Evolutionary conservation across 2,329 filamentous ascomycete genomes (phyloP).

Genomic region (Fusarium nisikadoi): DNA sequence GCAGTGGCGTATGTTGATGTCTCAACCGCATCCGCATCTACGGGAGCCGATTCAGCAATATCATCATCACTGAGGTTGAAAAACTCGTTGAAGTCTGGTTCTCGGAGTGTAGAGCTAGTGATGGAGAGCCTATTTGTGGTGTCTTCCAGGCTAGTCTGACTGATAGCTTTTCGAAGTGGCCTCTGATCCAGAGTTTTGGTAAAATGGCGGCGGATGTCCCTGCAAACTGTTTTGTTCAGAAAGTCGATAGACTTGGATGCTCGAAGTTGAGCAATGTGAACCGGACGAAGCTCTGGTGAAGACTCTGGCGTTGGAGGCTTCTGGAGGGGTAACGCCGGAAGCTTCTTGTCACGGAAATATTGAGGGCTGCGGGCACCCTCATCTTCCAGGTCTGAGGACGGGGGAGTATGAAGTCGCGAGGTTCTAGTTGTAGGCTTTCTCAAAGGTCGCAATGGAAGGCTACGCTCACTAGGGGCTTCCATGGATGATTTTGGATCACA

Average conservation of each 20-base stretch:
- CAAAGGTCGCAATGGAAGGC: constrained; percentile 41
- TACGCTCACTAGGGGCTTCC: constrained; percentile 41
- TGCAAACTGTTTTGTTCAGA: constrained; percentile 43
- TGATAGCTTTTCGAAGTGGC: constrained; percentile 43
- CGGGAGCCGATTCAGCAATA: constrained; percentile 59
- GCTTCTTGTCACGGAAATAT: constrained; percentile 43
- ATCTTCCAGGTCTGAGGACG: constrained; percentile 50
- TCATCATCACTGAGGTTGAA: constrained; percentile 66
- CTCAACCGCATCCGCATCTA: constrained; percentile 27
- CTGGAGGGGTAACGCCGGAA: constrained; percentile 41
- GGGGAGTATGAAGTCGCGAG: constrained; percentile 48
- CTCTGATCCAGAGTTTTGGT: constrained; percentile 40
- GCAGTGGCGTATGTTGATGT: constrained; percentile 30
- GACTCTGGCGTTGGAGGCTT: constrained; percentile 48
- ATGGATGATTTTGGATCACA: constrained; percentile 35
- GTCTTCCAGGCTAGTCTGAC: constrained; percentile 47
- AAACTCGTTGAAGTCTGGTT: constrained; percentile 65
- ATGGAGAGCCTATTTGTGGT: constrained; percentile 44
- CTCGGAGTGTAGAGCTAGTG: constrained; percentile 55
- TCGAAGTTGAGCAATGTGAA: constrained; percentile 42
- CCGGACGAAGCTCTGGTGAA: constrained; percentile 50
- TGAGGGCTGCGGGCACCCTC: constrained; percentile 27
- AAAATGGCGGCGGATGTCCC: constrained; percentile 44
- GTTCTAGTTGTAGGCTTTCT: constrained; percentile 34
- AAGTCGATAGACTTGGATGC: constrained; percentile 45